These are phyloP conservation scores for Backusella morwellensis DNA, from an alignment of 192 early-diverging fungal species.

Conservation along the genomic window DNA sequence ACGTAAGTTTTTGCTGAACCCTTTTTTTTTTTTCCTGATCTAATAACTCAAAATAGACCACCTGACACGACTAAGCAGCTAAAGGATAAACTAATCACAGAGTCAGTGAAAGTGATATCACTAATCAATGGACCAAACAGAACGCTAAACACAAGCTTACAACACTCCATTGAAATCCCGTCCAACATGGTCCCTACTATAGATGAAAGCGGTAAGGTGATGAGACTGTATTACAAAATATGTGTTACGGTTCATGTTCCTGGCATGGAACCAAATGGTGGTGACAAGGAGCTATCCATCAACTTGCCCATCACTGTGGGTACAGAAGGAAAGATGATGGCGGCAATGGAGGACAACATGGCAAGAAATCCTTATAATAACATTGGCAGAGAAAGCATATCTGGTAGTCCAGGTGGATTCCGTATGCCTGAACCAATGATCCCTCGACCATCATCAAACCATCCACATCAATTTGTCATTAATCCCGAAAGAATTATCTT, in stretches of 20 bases:
- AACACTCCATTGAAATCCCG: not conserved
- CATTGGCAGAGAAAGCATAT: not conserved
- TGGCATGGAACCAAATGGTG: not conserved
- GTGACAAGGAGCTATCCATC: not conserved
- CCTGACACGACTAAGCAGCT: constrained; percentile 7
- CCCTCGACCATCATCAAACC: not conserved
- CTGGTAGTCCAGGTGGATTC: not conserved
- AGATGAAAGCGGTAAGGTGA: not conserved
- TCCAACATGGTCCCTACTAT: not conserved
- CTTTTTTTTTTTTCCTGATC: not conserved
- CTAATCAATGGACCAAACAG: not conserved
- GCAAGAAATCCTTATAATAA: not conserved
- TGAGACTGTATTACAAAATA: constrained; percentile 5
- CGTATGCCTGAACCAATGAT: not conserved
- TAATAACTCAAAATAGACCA: not conserved
- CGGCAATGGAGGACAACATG: not conserved
- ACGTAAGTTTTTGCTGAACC: not conserved
- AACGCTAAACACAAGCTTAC: not conserved
- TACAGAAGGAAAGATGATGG: not conserved
- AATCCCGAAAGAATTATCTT: not conserved
- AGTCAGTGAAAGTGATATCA: not conserved
- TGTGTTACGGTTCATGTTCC: not conserved
- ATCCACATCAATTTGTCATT: not conserved
- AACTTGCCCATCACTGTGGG: not conserved
- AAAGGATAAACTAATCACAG: not conserved